Evolutionary conservation across 2,329 filamentous ascomycete species (phyloP), one percentile per base, ranked within the genome.

Genomic region (Colletotrichum noveboracense): DNA sequence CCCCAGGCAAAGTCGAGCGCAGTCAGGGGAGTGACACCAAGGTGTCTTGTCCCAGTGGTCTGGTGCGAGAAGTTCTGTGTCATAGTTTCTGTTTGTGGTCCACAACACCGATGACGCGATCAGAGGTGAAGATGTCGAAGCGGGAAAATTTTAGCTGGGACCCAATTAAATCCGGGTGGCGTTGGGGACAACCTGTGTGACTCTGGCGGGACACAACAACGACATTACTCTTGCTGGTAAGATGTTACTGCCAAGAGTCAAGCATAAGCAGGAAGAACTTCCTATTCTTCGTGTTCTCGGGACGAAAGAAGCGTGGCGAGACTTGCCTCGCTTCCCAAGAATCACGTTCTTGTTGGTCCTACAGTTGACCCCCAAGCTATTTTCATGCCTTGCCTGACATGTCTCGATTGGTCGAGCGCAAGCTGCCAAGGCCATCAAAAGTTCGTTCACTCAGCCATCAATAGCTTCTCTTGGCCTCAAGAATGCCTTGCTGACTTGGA

Each of bases 61-160:
- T 74, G 64, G 70, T 34, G 55, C 14, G 43, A 52, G 14, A 55
- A 69, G 36, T 26, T 69, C 70, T 76, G 74, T 76, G 74, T 76
- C 74, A 76, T 76, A 74, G 74, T 76, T 73, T 76, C 74, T 76
- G 43, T 69, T 69, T 76, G 58, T 68, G 74, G 74, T 65, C 70
- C 74, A 76, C 74, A 62, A 13, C 30, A n/a, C 74, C 70, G 74
- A 76, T 76, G 74, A 76, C 74, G 74, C 74, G 64, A 76, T 76
- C 70, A 26, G 43, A 76, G 70, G 74, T 38, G 62, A 69, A 73
- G 70, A 76, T 76, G 74, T 76, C 74, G 74, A 73, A 71, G 70
- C 34, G 74, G 74, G 65, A 76, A 76, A 76, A 76, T 55, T 76
- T 73, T 58, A 65, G 24, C 10, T 16, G 8, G 58, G 69, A 34